phyloP scores from a whole-genome alignment of 495 filamentous ascomycete genomes.

The Darksidea phi region DNA sequence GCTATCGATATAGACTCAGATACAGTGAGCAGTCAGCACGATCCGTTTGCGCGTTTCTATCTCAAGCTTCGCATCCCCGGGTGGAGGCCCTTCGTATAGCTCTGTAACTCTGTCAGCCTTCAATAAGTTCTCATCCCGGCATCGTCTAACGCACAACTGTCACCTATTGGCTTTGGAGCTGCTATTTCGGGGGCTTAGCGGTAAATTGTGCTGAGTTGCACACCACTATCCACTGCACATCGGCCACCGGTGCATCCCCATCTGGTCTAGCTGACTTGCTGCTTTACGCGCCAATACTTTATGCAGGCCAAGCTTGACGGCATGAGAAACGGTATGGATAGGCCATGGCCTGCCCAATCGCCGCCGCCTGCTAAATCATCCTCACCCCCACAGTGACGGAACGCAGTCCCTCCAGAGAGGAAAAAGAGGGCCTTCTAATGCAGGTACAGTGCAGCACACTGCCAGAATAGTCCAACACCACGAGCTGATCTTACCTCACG shows the following conservation, averaged over 20 bases:
- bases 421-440: slow-evolving; percentile 29
- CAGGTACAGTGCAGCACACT: slow-evolving; percentile 37
- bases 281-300: slow-evolving; percentile 27
- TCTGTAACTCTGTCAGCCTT: slow-evolving; percentile 28
- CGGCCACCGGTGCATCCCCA: slow-evolving; percentile 19
- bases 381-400: slow-evolving; percentile 26
- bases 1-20: slow-evolving; percentile 24
- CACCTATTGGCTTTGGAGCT: slow-evolving; percentile 2
- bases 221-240: slow-evolving; percentile 22
- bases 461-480: slow-evolving; percentile 1
- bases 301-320: slow-evolving; percentile 25
- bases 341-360: slow-evolving; percentile 20
- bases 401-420: background rate
- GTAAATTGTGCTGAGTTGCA: slow-evolving; percentile 32
- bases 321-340: slow-evolving; percentile 28
- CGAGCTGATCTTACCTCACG: slow-evolving; percentile 2
- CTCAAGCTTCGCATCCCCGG: slow-evolving; percentile 9
- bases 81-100: slow-evolving; percentile 8
- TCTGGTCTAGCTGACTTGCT: slow-evolving; percentile 13
- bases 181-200: slow-evolving; percentile 30
- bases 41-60: slow-evolving; percentile 16
- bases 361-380: background rate
- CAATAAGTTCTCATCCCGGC: slow-evolving; percentile 18
- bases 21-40: slow-evolving; percentile 15
- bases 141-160: slow-evolving; percentile 25